Evolutionary conservation across 257 asterid species (phyloP).

Genomic region (Avicennia marina): DNA sequence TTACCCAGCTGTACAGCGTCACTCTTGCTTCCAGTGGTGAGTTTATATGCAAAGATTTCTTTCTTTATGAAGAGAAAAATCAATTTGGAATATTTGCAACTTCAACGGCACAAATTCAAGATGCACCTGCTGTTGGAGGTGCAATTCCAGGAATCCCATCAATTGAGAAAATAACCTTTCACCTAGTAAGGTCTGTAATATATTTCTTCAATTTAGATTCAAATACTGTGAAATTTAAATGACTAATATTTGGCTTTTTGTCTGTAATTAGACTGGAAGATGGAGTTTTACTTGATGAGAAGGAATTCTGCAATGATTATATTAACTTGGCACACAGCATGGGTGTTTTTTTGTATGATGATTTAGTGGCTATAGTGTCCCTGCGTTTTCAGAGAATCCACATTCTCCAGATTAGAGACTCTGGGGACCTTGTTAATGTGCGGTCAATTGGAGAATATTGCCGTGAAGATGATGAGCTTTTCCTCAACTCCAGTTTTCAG

Average conservation of each 20-base stretch:
- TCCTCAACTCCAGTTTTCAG: slow-evolving; percentile 78
- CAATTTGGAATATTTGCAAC: slow-evolving; percentile 90
- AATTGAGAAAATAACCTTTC: slow-evolving; percentile 83
- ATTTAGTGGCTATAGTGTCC: slow-evolving; percentile 88
- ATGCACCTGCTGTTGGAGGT: slow-evolving; percentile 83
- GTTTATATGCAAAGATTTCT: slow-evolving; percentile 93
- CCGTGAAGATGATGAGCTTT: slow-evolving; percentile 95
- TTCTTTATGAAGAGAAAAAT: slow-evolving; percentile 66
- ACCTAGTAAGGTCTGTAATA: slow-evolving; percentile 76
- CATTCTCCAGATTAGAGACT: slow-evolving; percentile 90
- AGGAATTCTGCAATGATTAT: slow-evolving; percentile 80
- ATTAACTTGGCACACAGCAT: slow-evolving; percentile 78
- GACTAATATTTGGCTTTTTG: slow-evolving; percentile 15
- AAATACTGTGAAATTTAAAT: not conserved
- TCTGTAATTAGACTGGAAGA: slow-evolving; percentile 66
- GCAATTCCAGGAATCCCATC: slow-evolving; percentile 90
- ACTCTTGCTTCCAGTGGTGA: slow-evolving; percentile 80
- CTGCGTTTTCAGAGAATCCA: slow-evolving; percentile 92
- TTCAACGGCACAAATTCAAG: slow-evolving; percentile 82
- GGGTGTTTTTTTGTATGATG: slow-evolving; percentile 95
- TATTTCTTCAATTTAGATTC: slow-evolving; percentile 15
- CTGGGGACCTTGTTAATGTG: slow-evolving; percentile 84
- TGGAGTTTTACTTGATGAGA: slow-evolving; percentile 84
- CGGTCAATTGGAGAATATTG: slow-evolving; percentile 86
- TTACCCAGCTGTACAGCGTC: slow-evolving; percentile 67